These are phyloP conservation scores for Neoboletus brunneissimus DNA, from an alignment of 768 basidiomycete species.

Conservation along the genomic window DNA sequence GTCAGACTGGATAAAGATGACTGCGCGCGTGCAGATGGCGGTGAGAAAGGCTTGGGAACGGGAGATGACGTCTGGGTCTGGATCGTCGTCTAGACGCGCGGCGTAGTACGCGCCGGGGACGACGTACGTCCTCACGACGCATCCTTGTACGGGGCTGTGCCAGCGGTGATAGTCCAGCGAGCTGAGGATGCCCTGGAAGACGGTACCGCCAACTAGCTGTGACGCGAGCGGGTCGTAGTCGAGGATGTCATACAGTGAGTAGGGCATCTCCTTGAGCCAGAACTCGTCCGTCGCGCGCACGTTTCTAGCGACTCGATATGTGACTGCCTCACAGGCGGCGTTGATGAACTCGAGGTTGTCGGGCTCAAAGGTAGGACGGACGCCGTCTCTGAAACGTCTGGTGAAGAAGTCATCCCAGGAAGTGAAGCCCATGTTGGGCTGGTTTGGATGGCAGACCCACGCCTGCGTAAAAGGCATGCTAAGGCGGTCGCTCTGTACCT, in stretches of 20 bases:
- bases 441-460: not conserved
- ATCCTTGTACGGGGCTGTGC: not conserved
- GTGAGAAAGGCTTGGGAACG: not conserved
- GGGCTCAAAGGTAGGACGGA: not conserved
- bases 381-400: not conserved
- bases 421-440: no score
- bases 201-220: not conserved
- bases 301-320: no score
- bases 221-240: not conserved
- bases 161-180: not conserved
- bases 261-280: not conserved
- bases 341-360: not conserved
- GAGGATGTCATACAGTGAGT: not conserved
- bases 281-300: no score
- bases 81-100: not conserved
- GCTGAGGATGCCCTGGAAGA: not conserved
- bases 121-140: not conserved
- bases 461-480: not conserved
- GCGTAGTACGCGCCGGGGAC: not conserved
- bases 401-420: not conserved
- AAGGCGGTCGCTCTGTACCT: not conserved
- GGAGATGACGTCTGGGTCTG: not conserved
- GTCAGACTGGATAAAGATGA: not conserved
- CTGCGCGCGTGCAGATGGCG: not conserved
- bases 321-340: no score